Conservation (phyloP, 2,329 filamentous ascomycete genomes). For the Microascus cirrosus region DNA sequence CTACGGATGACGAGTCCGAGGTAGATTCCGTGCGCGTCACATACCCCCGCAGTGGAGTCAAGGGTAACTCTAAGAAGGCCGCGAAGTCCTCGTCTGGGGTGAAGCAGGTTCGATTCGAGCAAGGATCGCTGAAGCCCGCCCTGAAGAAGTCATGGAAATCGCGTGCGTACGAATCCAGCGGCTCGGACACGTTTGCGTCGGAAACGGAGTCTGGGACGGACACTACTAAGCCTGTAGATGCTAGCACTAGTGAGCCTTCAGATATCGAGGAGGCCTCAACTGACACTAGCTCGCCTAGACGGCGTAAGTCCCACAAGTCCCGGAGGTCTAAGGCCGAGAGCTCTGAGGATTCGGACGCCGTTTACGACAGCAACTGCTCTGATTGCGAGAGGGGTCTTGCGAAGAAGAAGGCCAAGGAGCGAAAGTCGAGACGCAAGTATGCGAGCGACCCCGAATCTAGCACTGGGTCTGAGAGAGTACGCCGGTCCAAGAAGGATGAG, state of each 20-base stretch:
- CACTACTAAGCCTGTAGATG: slow-evolving; percentile 6
- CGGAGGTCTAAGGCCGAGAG: not conserved
- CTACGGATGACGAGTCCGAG: slow-evolving; percentile 40
- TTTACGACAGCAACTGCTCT: slow-evolving; percentile 10
- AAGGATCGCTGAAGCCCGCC: slow-evolving; percentile 20
- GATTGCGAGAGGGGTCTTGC: slow-evolving; percentile 8
- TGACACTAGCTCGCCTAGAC: not conserved
- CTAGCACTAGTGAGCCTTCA: not conserved
- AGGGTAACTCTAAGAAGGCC: not conserved
- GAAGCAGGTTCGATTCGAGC: slow-evolving; percentile 34
- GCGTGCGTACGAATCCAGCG: slow-evolving; percentile 5
- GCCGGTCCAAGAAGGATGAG: not conserved
- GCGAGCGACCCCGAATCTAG: not conserved
- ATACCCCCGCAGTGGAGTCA: slow-evolving; percentile 27
- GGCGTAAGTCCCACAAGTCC: not conserved
- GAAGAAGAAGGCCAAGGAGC: slow-evolving; percentile 18
- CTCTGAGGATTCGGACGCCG: not conserved
- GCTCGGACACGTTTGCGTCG: slow-evolving; percentile 11
- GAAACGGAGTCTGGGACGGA: slow-evolving; percentile 8
- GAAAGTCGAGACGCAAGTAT: slow-evolving; percentile 11
- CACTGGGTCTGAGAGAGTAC: not conserved
- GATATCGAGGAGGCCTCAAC: not conserved
- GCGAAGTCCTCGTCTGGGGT: slow-evolving; percentile 6
- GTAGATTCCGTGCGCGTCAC: slow-evolving; percentile 35
- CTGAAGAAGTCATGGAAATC: slow-evolving; percentile 21